Conservation (phyloP, 768 basidiomycete genomes). For the Podaxis sp. region DNA sequence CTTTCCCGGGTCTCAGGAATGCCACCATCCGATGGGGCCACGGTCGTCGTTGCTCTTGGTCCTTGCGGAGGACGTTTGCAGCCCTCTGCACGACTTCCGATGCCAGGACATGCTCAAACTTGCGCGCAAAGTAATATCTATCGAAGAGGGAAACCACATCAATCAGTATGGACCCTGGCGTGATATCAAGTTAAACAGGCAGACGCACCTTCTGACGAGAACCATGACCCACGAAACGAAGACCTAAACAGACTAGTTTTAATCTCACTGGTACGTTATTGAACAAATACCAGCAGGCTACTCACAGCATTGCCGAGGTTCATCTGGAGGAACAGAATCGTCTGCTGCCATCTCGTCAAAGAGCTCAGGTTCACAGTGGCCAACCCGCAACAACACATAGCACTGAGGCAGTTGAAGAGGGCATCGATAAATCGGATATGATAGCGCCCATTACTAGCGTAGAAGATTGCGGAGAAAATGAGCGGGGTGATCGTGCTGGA, state of each 20-base stretch:
- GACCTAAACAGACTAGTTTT: slow-evolving; percentile 43
- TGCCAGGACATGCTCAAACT: slow-evolving; percentile 60
- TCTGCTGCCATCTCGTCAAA: slow-evolving; percentile 71
- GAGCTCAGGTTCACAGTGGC: slow-evolving; percentile 67
- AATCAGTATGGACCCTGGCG: slow-evolving; percentile 4
- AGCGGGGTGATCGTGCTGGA: slow-evolving; percentile 77
- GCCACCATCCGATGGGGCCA: slow-evolving; percentile 25
- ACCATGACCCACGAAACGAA: slow-evolving; percentile 85
- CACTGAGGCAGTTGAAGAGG: slow-evolving; percentile 75
- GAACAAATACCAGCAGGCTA: slow-evolving; percentile 17
- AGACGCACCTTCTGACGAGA: slow-evolving; percentile 62
- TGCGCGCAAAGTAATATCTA: slow-evolving; percentile 70
- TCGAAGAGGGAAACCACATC: slow-evolving; percentile 7
- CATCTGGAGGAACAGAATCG: slow-evolving; percentile 76
- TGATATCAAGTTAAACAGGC: background rate
- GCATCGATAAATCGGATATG: slow-evolving; percentile 76
- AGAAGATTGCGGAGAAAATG: slow-evolving; percentile 77
- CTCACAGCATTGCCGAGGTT: slow-evolving; percentile 71
- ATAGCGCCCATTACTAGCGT: slow-evolving; percentile 74
- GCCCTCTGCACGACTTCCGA: slow-evolving; percentile 35
- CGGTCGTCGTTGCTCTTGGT: slow-evolving; percentile 22
- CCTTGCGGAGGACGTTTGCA: slow-evolving; percentile 21
- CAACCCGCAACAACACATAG: slow-evolving; percentile 79
- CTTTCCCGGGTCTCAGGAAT: slow-evolving; percentile 14
- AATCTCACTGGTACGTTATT: background rate